phyloP scores from a whole-genome alignment of 805 yeast species.

The Ogataea methylovora region DNA sequence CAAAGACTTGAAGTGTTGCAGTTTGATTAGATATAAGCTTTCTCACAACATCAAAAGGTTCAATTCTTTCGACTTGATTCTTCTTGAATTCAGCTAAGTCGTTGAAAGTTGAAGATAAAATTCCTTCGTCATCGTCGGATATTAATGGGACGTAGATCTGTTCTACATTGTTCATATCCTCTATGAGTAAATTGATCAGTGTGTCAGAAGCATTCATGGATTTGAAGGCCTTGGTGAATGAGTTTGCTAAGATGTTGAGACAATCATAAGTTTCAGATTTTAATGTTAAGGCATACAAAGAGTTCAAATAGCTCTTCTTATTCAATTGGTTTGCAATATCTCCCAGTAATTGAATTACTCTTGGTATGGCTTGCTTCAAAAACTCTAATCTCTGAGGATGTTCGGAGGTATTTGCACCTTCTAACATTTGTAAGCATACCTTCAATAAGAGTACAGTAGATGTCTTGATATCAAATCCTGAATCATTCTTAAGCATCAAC shows the following conservation, averaged over 20 bases:
- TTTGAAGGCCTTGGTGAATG: conserved; percentile 15
- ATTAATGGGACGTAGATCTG: conserved; percentile 13
- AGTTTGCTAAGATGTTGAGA: conserved; percentile 16
- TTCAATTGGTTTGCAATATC: conserved; percentile 5
- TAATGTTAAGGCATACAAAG: conserved; percentile 14
- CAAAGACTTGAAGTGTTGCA: conserved; percentile 21
- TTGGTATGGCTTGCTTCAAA: conserved; percentile 23
- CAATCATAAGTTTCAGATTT: conserved; percentile 22
- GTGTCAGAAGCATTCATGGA: background rate
- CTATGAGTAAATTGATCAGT: conserved; percentile 8
- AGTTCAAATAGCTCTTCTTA: background rate
- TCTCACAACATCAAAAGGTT: conserved; percentile 12
- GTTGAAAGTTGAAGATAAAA: conserved; percentile 5
- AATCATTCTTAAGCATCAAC: conserved; percentile 25
- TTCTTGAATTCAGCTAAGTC: conserved; percentile 15
- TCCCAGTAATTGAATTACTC: conserved; percentile 17
- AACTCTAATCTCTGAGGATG: conserved; percentile 28
- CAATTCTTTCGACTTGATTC: conserved; percentile 16
- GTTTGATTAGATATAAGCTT: conserved; percentile 22
- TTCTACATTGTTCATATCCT: conserved; percentile 13
- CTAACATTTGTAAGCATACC: conserved; percentile 45
- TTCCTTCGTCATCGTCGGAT: conserved; percentile 1
- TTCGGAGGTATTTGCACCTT: conserved; percentile 39
- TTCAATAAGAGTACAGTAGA: conserved; percentile 45
- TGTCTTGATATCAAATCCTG: conserved; percentile 30